These are phyloP conservation scores for Diaporthe capsici DNA, from an alignment of 2,329 filamentous ascomycete genomes.

Conservation along the genomic window DNA sequence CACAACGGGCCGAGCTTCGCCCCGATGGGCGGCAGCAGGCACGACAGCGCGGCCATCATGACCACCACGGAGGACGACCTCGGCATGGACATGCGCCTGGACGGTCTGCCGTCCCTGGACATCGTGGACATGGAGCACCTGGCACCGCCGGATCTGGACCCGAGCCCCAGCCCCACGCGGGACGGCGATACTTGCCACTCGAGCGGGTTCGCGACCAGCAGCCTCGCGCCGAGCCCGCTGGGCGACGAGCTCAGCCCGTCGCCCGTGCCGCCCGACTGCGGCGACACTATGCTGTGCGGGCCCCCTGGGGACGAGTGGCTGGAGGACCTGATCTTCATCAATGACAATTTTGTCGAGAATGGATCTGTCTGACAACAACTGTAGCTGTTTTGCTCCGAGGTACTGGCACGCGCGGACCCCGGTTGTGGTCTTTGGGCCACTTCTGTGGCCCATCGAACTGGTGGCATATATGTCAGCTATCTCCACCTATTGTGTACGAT, in stretches of 20 bases:
- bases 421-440: no score
- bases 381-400: no score
- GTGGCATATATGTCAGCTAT: neutral
- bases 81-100: constrained; percentile 19
- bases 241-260: constrained; percentile 41
- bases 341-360: constrained; percentile 41
- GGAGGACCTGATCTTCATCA: constrained; percentile 40
- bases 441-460: no score
- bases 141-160: constrained; percentile 39
- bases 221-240: constrained; percentile 39
- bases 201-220: constrained; percentile 36
- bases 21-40: constrained; percentile 35
- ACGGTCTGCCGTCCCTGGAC: constrained; percentile 13
- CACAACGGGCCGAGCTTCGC: constrained; percentile 37
- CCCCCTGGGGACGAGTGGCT: constrained; percentile 40
- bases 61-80: constrained; percentile 28
- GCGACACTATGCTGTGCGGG: constrained; percentile 36
- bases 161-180: constrained; percentile 38
- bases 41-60: constrained; percentile 36
- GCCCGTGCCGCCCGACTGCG: constrained; percentile 35
- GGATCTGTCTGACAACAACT: constrained; percentile 16
- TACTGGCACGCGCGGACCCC: no score
- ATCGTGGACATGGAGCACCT: constrained; percentile 36
- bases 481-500: constrained; percentile 15
- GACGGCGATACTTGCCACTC: constrained; percentile 33